phyloP scores from a whole-genome alignment of 169 alveolate genomes.

The Perkinsus olseni region DNA sequence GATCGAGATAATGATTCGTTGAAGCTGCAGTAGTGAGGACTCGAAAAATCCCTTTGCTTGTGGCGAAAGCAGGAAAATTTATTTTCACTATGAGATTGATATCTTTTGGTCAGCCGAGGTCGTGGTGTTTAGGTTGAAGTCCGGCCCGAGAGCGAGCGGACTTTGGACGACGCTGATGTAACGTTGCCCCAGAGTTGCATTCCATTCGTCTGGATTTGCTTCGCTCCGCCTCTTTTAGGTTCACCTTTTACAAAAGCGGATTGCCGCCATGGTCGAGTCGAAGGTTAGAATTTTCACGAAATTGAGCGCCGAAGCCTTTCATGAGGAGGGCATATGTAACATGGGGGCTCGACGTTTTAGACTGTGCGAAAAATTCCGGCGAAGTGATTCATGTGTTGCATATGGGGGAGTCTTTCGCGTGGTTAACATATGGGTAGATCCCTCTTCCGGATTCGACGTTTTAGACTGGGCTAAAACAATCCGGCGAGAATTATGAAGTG shows the following conservation, averaged over 20 bases:
- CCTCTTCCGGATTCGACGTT: too few species aligned
- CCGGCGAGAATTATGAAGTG: neutral
- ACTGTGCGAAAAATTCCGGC: too few species aligned
- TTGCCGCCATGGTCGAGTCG: neutral
- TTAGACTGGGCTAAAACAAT: too few species aligned
- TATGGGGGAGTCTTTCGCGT: too few species aligned
- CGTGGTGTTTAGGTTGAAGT: neutral
- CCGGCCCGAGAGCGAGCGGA: neutral
- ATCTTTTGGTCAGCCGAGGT: neutral
- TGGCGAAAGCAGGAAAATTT: too few species aligned
- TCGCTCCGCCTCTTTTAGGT: neutral
- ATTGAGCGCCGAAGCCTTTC: neutral
- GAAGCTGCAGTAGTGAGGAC: too few species aligned
- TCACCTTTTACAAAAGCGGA: neutral
- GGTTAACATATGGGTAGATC: too few species aligned
- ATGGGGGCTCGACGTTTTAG: too few species aligned
- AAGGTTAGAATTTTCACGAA: neutral
- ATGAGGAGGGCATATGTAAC: neutral
- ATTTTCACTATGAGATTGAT: too few species aligned
- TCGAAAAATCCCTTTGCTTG: too few species aligned
- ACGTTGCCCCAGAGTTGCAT: neutral
- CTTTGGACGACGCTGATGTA: neutral
- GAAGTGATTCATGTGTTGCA: too few species aligned
- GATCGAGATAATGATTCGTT: too few species aligned
- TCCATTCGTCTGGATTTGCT: neutral